phyloP scores from a whole-genome alignment of 116 monocot genomes.

The Cymodocea nodosa region DNA sequence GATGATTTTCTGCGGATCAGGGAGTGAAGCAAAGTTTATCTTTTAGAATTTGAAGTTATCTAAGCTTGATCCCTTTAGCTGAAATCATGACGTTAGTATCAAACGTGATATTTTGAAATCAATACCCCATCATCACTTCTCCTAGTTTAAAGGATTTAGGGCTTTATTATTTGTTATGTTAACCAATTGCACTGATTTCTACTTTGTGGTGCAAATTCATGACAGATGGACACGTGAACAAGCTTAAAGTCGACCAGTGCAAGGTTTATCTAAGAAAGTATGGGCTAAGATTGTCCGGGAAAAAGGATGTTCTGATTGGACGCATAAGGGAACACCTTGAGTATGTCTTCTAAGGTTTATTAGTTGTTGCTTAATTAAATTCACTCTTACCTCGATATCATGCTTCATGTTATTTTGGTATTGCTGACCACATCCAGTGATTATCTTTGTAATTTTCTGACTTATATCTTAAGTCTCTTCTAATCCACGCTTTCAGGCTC shows the following conservation, averaged over 20 bases:
- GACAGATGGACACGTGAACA: constrained; percentile 50
- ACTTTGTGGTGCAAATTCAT: not conserved
- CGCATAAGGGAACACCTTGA: constrained; percentile 53
- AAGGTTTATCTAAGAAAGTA: constrained; percentile 67
- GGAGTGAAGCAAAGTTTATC: too few species aligned
- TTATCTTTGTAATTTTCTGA: not conserved
- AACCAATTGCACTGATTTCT: not conserved
- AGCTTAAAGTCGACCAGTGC: constrained; percentile 57
- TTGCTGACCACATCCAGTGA: too few species aligned
- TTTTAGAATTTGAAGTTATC: too few species aligned
- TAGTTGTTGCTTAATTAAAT: not conserved
- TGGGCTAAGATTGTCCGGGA: constrained; percentile 60
- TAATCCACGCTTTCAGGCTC: constrained; percentile 27
- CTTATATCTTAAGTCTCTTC: not conserved
- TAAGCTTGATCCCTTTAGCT: too few species aligned
- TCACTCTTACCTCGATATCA: not conserved
- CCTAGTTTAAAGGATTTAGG: too few species aligned
- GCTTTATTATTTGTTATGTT: not conserved
- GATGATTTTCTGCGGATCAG: too few species aligned
- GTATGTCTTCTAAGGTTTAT: constrained; percentile 13
- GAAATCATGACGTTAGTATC: too few species aligned
- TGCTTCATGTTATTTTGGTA: too few species aligned
- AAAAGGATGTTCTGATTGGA: constrained; percentile 35
- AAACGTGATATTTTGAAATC: too few species aligned
- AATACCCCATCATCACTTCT: too few species aligned